Evolutionary conservation across 1,284 basidiomycete genomes (phyloP).

Genomic region (Sporisorium reilianum): DNA sequence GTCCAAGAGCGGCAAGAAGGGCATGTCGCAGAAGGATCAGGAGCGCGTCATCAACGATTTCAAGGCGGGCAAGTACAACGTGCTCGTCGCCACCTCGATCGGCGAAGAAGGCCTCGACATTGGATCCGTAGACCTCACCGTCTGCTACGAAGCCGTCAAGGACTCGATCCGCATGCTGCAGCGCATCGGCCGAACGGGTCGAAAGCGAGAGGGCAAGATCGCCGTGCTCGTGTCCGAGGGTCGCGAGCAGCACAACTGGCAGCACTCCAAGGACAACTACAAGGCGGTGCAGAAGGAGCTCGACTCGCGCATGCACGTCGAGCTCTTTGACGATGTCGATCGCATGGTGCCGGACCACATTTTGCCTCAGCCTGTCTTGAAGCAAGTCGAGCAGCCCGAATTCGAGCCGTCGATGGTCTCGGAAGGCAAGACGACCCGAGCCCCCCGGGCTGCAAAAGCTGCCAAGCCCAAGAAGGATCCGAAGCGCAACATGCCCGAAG

Average conservation of each 20-base stretch:
- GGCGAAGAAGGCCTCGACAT: constrained; percentile 99
- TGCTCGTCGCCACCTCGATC: constrained; percentile 94
- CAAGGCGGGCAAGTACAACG: constrained; percentile 87
- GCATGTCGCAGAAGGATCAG: constrained; percentile 91
- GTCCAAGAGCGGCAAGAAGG: constrained; percentile 86
- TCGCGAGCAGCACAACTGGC: constrained; percentile 91
- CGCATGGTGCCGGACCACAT: constrained; percentile 84
- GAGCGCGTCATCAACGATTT: constrained; percentile 88
- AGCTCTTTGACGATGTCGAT: constrained; percentile 90
- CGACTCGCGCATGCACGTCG: constrained; percentile 84
- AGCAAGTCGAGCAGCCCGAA: constrained; percentile 74
- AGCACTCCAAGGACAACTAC: constrained; percentile 88
- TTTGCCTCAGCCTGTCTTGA: constrained; percentile 82
- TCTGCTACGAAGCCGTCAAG: constrained; percentile 97
- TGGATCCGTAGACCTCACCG: constrained; percentile 95
- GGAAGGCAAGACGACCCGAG: constrained; percentile 26
- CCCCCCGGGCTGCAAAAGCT: constrained; percentile 24
- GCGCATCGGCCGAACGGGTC: constrained; percentile 93
- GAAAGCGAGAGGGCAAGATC: constrained; percentile 88
- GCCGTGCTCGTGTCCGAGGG: constrained; percentile 92
- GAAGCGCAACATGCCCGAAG: constrained; percentile 57
- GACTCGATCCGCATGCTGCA: constrained; percentile 97
- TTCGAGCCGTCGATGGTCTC: constrained; percentile 64
- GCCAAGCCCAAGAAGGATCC: constrained; percentile 59
- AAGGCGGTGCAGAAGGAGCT: constrained; percentile 90